These are phyloP conservation scores for Phytophthora sp. DNA, from an alignment of 352 stramenopile genomes.

Conservation along the genomic window DNA sequence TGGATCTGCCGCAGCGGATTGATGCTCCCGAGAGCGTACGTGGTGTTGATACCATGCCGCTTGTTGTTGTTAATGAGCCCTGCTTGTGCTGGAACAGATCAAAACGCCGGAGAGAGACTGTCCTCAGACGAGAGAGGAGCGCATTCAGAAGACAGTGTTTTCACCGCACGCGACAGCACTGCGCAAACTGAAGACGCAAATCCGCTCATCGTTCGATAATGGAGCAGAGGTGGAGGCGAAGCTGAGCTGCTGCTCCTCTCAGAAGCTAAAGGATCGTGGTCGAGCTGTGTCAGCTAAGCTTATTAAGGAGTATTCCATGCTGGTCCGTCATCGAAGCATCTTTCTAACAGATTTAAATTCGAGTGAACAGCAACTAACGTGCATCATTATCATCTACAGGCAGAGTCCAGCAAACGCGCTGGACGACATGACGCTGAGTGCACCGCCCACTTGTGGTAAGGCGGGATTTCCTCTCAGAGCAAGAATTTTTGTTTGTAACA, in stretches of 20 bases:
- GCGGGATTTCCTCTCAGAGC: background rate
- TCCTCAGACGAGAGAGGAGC: slow-evolving; percentile 64
- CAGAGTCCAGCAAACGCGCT: slow-evolving; percentile 85
- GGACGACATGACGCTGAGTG: slow-evolving; percentile 85
- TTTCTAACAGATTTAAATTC: too few relatives aligned
- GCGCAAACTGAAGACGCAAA: slow-evolving; percentile 52
- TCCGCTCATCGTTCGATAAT: slow-evolving; percentile 56
- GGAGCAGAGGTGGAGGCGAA: slow-evolving; percentile 48
- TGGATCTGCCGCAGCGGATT: slow-evolving; percentile 82
- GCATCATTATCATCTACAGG: too few relatives aligned
- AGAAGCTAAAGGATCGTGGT: slow-evolving; percentile 69
- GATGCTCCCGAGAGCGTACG: slow-evolving; percentile 68
- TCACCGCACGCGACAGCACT: slow-evolving; percentile 65
- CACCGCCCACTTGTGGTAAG: slow-evolving; percentile 80
- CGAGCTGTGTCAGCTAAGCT: slow-evolving; percentile 70
- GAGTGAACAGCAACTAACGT: too few relatives aligned
- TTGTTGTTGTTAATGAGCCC: background rate
- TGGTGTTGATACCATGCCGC: background rate
- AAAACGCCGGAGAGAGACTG: slow-evolving; percentile 69
- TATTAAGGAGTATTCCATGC: slow-evolving; percentile 84
- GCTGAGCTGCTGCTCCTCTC: slow-evolving; percentile 62
- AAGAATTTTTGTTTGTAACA: background rate
- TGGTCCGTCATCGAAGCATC: too few relatives aligned
- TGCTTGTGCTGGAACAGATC: slow-evolving; percentile 45
- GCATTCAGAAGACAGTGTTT: slow-evolving; percentile 76